Evolutionary conservation across 441 rosid genomes (phyloP).

Genomic region (Hypseocharis bilobata): DNA sequence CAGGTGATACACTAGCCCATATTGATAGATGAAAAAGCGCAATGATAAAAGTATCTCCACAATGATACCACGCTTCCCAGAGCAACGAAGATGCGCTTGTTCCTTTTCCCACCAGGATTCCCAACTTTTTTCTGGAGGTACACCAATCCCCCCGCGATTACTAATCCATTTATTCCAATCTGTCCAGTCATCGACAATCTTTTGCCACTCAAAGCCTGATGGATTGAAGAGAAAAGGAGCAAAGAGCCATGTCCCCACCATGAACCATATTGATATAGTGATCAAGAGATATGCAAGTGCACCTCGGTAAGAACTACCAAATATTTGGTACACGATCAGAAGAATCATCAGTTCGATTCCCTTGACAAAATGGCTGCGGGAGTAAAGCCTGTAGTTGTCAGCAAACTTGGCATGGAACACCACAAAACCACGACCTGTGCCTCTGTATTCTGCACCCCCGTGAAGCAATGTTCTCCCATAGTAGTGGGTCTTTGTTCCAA

Average conservation of each 20-base stretch:
- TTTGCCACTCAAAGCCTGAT: slow-evolving; percentile 63
- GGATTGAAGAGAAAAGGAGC: slow-evolving; percentile 98
- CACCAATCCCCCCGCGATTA: slow-evolving; percentile 25
- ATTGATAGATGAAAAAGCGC: slow-evolving; percentile 69
- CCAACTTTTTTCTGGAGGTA: slow-evolving; percentile 25
- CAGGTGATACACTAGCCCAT: slow-evolving; percentile 74
- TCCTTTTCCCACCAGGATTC: slow-evolving; percentile 31
- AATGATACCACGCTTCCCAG: slow-evolving; percentile 54
- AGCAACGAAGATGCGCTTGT: slow-evolving; percentile 41
- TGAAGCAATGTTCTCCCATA: slow-evolving; percentile 91
- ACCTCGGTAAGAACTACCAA: slow-evolving; percentile 75
- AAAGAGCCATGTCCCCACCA: slow-evolving; percentile 97
- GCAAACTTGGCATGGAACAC: slow-evolving; percentile 99
- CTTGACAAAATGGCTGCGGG: slow-evolving; percentile 95
- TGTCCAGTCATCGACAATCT: slow-evolving; percentile 33
- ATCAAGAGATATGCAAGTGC: slow-evolving; percentile 72
- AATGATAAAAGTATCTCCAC: slow-evolving; percentile 65
- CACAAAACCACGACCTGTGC: slow-evolving; percentile 95
- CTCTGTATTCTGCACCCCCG: slow-evolving; percentile 94
- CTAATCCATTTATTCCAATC: slow-evolving; percentile 25
- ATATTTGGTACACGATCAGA: slow-evolving; percentile 80
- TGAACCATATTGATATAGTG: slow-evolving; percentile 94
- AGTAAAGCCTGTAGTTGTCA: slow-evolving; percentile 87
- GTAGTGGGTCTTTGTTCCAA: slow-evolving; percentile 95
- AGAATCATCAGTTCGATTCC: slow-evolving; percentile 92